phyloP scores from a whole-genome alignment of 257 asterid genomes.

The Nicotiana attenuata region DNA sequence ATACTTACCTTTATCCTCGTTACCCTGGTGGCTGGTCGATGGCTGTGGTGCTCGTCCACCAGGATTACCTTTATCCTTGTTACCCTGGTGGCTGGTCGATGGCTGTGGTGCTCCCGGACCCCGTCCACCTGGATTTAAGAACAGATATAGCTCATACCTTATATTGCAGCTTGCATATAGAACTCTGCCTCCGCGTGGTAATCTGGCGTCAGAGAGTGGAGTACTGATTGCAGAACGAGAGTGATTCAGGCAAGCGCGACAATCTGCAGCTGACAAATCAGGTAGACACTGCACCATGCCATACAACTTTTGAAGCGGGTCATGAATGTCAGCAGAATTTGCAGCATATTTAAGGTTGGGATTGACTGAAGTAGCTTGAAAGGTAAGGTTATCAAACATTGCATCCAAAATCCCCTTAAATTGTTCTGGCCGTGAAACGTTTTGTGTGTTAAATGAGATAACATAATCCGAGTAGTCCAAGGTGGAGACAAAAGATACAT shows the following conservation, averaged over 20 bases:
- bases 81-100: not conserved
- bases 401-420: not conserved
- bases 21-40: not conserved
- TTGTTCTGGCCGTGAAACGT: not conserved
- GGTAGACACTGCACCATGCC: slow-evolving; percentile 13
- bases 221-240: rapidly evolving
- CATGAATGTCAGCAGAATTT: not conserved
- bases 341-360: not conserved
- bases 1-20: not conserved
- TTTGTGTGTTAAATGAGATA: not conserved
- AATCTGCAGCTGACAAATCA: not conserved
- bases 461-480: not conserved
- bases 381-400: not conserved
- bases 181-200: not conserved
- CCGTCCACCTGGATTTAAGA: not conserved
- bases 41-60: not conserved
- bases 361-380: not conserved
- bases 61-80: not conserved
- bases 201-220: not conserved
- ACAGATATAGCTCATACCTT: not conserved
- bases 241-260: not conserved
- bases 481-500: not conserved
- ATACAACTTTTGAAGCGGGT: not conserved
- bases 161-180: not conserved
- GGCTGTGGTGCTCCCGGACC: not conserved